These are phyloP conservation scores for Ilex asprella DNA, from an alignment of 257 asterid genomes.

Conservation along the genomic window DNA sequence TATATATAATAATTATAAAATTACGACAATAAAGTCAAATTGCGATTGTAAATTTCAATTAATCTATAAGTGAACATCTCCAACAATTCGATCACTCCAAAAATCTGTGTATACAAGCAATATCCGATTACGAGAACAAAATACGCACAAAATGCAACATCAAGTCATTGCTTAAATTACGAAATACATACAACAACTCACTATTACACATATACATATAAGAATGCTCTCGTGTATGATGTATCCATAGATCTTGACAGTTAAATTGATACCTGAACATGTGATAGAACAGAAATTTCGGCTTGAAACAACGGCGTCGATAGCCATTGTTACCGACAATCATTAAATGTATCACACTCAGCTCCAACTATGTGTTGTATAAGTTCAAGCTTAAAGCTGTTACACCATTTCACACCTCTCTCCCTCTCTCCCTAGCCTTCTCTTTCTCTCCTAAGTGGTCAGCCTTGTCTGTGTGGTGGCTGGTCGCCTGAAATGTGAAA, in stretches of 20 bases:
- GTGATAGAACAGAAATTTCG: conserved; percentile 60
- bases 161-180: neutral
- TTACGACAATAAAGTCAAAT: too few relatives aligned
- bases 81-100: too few relatives aligned
- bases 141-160: neutral
- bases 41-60: too few relatives aligned
- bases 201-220: too few relatives aligned
- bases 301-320: conserved; percentile 65
- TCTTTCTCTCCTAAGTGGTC: neutral
- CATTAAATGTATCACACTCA: neutral
- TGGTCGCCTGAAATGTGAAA: too few relatives aligned
- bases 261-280: conserved; percentile 46
- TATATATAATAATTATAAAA: too few relatives aligned
- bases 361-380: neutral
- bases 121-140: too few relatives aligned
- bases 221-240: too few relatives aligned
- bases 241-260: neutral
- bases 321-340: conserved; percentile 57
- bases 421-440: neutral
- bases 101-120: neutral
- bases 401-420: neutral
- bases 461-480: too few relatives aligned
- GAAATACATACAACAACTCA: neutral
- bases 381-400: neutral
- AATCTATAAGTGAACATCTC: too few relatives aligned